Percentiles rank a stretch among this genome's conserved stretches.
phyloP scores from a whole-genome alignment of 345 rosid genomes.

The Arabidopsis arenosa region DNA sequence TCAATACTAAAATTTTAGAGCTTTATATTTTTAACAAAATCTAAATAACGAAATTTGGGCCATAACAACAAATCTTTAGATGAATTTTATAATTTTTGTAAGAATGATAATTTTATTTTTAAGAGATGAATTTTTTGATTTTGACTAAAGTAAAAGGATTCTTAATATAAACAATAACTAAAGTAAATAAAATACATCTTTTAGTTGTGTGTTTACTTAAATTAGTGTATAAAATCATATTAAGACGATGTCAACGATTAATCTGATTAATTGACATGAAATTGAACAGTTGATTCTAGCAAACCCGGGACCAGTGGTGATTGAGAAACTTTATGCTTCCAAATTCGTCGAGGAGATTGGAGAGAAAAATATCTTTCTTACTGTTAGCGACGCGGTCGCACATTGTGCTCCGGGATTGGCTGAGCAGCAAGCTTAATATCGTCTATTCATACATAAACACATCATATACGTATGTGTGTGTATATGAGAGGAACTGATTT shows the following conservation, averaged over 20 bases:
- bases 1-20: background rate
- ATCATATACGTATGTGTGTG: slow-evolving; percentile 8
- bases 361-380: slow-evolving; percentile 65
- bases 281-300: slow-evolving; percentile 65
- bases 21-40: background rate
- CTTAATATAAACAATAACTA: background rate
- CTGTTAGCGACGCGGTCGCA: slow-evolving; percentile 67
- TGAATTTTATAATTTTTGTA: background rate
- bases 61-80: background rate
- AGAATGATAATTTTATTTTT: background rate
- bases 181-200: background rate
- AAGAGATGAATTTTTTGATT: background rate
- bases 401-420: slow-evolving; percentile 54
- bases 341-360: slow-evolving; percentile 56
- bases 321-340: slow-evolving; percentile 71
- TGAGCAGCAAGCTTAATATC: slow-evolving; percentile 49
- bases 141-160: background rate
- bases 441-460: background rate
- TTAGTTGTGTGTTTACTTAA: background rate
- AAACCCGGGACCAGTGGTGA: slow-evolving; percentile 79
- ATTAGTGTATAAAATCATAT: background rate
- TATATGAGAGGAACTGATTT: slow-evolving; percentile 14
- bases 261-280: background rate
- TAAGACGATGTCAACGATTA: background rate
- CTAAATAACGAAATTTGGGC: background rate